A percentile compares a stretch with the other conserved stretches of the same genome.
phyloP scores from a whole-genome alignment of 192 early-diverging fungal species.

The Umbelopsis sp. region DNA sequence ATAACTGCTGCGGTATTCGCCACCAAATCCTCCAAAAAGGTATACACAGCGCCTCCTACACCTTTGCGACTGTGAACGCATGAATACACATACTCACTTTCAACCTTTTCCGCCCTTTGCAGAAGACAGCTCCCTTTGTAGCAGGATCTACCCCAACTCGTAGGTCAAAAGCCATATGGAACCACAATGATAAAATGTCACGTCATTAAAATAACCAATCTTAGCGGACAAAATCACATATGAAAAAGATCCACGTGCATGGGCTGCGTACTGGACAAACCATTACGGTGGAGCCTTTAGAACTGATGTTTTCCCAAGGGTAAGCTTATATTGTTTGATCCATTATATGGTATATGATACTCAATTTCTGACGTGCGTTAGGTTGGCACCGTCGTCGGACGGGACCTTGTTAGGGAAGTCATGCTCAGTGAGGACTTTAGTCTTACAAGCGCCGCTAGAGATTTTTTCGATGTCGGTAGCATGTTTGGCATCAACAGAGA shows the following conservation, averaged over 20 bases:
- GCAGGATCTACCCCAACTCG: neutral
- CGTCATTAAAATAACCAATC: neutral
- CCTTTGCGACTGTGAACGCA: neutral
- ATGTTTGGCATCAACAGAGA: neutral
- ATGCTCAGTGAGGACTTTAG: neutral
- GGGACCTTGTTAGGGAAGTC: conserved; percentile 9
- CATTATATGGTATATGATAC: neutral
- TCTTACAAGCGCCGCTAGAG: neutral
- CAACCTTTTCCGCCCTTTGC: too few relatives aligned
- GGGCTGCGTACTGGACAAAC: neutral
- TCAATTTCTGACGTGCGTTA: too few relatives aligned
- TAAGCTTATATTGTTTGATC: neutral
- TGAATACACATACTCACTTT: neutral
- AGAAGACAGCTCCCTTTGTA: neutral
- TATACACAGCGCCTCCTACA: neutral
- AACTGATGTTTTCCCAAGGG: conserved; percentile 13
- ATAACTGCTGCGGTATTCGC: neutral
- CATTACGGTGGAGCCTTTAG: neutral
- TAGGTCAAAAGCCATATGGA: neutral
- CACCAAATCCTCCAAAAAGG: neutral
- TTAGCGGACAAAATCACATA: neutral
- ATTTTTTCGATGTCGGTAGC: neutral
- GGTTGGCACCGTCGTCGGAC: conserved; percentile 3
- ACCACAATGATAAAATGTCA: neutral
- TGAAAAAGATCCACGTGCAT: neutral